phyloP scores from a whole-genome alignment of 371 early-diverging fungal species.

The Enterocytospora artemiae region DNA sequence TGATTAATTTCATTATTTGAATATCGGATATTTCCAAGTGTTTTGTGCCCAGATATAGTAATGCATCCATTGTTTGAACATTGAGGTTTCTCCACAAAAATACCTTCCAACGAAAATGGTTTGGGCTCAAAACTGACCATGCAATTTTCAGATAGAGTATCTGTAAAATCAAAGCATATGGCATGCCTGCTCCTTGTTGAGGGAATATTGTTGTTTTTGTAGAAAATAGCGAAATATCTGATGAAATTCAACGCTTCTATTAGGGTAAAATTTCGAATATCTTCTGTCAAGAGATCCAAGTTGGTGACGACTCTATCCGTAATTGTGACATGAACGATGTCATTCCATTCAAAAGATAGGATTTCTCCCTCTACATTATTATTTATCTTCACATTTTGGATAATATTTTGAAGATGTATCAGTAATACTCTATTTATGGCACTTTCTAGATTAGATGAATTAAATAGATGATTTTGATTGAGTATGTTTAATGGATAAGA shows the following conservation, averaged over 20 bases:
- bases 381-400: background rate
- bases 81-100: no score
- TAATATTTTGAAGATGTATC: background rate
- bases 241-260: slow-evolving; percentile 5
- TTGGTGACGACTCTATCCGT: background rate
- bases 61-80: background rate
- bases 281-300: slow-evolving; percentile 2
- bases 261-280: background rate
- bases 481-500: no score
- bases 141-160: background rate
- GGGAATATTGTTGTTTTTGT: slow-evolving; percentile 9
- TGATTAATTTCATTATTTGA: background rate
- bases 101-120: no score
- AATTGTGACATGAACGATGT: background rate
- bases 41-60: background rate
- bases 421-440: background rate
- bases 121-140: background rate
- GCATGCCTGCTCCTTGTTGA: background rate
- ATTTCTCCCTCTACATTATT: background rate
- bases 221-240: slow-evolving; percentile 6
- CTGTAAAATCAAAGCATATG: background rate
- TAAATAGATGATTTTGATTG: background rate
- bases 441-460: background rate
- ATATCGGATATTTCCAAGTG: background rate
- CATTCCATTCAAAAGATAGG: background rate